Conservation (phyloP, 1,284 basidiomycete species). For the Bothia castanella region DNA sequence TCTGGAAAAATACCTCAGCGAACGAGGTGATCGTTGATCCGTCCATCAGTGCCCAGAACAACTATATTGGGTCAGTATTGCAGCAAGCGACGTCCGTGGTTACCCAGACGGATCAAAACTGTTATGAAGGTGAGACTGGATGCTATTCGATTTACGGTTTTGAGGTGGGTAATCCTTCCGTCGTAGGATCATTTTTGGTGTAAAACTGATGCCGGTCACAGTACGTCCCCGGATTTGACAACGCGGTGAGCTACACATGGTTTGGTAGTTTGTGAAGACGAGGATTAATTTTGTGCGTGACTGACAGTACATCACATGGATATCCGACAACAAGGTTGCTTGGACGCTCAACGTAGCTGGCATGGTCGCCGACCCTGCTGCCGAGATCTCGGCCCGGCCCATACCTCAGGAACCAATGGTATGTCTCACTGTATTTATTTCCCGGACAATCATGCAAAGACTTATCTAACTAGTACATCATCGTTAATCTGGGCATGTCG, state of each 20-base stretch:
- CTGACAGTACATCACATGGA: slow-evolving; percentile 65
- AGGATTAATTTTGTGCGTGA: slow-evolving; percentile 3
- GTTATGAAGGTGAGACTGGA: slow-evolving; percentile 45
- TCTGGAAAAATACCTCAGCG: slow-evolving; percentile 43
- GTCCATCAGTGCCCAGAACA: slow-evolving; percentile 46
- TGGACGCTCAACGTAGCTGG: slow-evolving; percentile 69
- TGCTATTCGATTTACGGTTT: slow-evolving; percentile 54
- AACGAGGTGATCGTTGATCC: slow-evolving; percentile 46
- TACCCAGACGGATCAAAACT: slow-evolving; percentile 45
- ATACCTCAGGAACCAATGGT: slow-evolving; percentile 74
- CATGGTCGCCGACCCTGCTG: slow-evolving; percentile 53
- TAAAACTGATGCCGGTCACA: slow-evolving; percentile 18
- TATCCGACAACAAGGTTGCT: slow-evolving; percentile 50
- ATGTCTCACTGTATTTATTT: slow-evolving; percentile 16
- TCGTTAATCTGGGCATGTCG: slow-evolving; percentile 55
- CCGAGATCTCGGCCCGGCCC: slow-evolving; percentile 57
- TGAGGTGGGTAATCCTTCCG: slow-evolving; percentile 42
- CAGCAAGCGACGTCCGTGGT: slow-evolving; percentile 63
- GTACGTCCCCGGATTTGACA: slow-evolving; percentile 59
- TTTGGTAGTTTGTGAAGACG: neutral
- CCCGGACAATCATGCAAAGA: neutral
- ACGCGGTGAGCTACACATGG: slow-evolving; percentile 37
- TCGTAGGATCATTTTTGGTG: neutral
- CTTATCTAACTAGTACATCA: slow-evolving; percentile 37
- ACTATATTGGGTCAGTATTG: slow-evolving; percentile 52